Base-by-base conservation (phyloP, 2,329 filamentous ascomycete genomes). In the Aspergillus persii region DNA sequence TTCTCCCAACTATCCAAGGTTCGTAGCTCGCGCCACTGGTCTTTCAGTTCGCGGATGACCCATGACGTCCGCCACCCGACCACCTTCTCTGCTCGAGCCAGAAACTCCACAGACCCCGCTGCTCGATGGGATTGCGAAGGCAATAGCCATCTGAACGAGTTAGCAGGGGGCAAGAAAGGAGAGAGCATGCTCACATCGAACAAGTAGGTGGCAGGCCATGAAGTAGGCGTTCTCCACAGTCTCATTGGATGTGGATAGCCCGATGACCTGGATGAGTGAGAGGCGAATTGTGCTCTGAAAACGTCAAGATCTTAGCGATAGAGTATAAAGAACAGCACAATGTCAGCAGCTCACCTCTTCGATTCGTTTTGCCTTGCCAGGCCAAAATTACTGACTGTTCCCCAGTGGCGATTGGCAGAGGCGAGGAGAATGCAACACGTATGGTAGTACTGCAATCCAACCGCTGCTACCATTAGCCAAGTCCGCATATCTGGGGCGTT, bases 371-470 rank as follows among this genome's bases (percentile, higher is more conserved):
- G 53, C 36, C 68, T 63, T 2, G 71, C 66, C 12, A 66, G 63
- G 48, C 71, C 68, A 53, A 66, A 74, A 54, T 72, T 71, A 15
- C 59, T 69, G 18, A 64, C 54, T 0, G 57, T 47, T 18, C 60
- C 63, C 39, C 65, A 66, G 27, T 66, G 63, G 6, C 63, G 60
- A 33, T 72, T 64, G 0, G 68, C 71, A n/a, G 68, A 58, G 3
- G 71, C 69, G 7, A 74, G 63, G 7, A 74, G 67, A 8, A 73
- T 71, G 31, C 66, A 67, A 9, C 71, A 62, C 0, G 74, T 67
- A 52, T 76, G 72, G 27, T 77, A 77, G 53, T 77, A 75, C 48
- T 77, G 74, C 62, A 77, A 58, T 9, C 72, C 75, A 26, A 77
- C 69, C 1, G 74, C 75, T 71, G 51, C 9, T 18, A 12, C 15